Base-by-base conservation (phyloP, 257 asterid species). In the Rehmannia glutinosa region DNA sequence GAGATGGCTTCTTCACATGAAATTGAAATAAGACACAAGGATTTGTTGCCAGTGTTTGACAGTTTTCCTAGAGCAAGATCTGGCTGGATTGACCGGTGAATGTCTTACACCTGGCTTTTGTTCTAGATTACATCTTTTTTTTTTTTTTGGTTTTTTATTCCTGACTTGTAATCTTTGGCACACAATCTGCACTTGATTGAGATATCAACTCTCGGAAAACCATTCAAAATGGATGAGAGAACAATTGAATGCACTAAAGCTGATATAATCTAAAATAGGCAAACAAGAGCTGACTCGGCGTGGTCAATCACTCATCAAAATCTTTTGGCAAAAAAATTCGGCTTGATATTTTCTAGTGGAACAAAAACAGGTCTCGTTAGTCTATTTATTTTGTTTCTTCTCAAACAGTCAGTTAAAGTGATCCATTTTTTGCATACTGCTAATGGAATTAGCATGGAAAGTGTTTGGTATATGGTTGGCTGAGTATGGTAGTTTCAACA, bases 1-100 rank as follows among this genome's bases (percentile, higher is more conserved):
- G 95, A 87, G 81, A 80, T 47, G 82, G 71, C 72, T 68, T 54
- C 83, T 66, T 73, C 78, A 15, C 80, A 77, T 74, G 88, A 85
- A 75, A 70, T 85, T 46, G 95, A 85, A 69, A 77, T 81, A 69
- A 81, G 68, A 64, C 84, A 78, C 45, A 83, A 79, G 76, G 77
- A 77, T 67, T 70, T 85, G 78, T 63, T 83, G 72, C 95, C 95
- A 63, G 76, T 82, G 16, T 78, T 74, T 47, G 86, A 81, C 64
- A 78, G 76, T 76, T 85, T 81, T 53, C 86, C 78, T 41, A 78
- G 78, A 61, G 59, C 79, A 70, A 83, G 76, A 77, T 70, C 83
- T 57, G 70, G 76, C 55, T 83, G 69, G 83, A 62, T 46, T 46
- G 71, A 81, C 55, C 76, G 85, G 92, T 83, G 58, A 79, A 58